phyloP scores from a whole-genome alignment of 73 alveolate genomes.

The Symbiodinium natans region DNA sequence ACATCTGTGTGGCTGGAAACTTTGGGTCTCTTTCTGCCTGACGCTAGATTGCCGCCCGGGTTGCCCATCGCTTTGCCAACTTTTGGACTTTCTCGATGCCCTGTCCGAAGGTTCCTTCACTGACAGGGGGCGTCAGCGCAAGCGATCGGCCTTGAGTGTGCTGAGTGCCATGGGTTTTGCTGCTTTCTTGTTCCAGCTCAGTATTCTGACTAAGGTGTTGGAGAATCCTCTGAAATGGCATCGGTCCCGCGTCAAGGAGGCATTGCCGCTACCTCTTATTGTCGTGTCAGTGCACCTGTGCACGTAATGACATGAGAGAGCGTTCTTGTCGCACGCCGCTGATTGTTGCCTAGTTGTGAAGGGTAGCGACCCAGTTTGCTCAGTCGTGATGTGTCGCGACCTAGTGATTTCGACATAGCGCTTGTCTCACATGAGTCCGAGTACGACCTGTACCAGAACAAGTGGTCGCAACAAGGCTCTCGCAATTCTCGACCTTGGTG shows the following conservation, averaged over 20 bases:
- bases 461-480: background rate
- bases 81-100: background rate
- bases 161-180: conserved; percentile 14
- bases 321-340: too few species aligned
- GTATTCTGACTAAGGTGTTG: background rate
- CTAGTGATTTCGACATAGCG: too few species aligned
- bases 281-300: too few species aligned
- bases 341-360: too few species aligned
- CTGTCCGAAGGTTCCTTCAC: background rate
- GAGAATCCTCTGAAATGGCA: background rate
- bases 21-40: background rate
- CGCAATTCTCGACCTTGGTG: background rate
- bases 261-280: background rate
- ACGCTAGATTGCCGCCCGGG: background rate
- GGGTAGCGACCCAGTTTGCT: too few species aligned
- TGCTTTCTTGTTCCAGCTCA: background rate
- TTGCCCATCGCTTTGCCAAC: background rate
- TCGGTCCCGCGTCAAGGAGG: background rate
- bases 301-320: too few species aligned
- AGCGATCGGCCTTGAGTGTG: background rate
- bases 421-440: too few species aligned
- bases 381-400: too few species aligned
- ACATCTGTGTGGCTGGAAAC: background rate
- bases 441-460: background rate
- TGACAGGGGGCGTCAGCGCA: background rate